Conservation (phyloP, 140 eudicot species). For the Senecio squalidus region DNA sequence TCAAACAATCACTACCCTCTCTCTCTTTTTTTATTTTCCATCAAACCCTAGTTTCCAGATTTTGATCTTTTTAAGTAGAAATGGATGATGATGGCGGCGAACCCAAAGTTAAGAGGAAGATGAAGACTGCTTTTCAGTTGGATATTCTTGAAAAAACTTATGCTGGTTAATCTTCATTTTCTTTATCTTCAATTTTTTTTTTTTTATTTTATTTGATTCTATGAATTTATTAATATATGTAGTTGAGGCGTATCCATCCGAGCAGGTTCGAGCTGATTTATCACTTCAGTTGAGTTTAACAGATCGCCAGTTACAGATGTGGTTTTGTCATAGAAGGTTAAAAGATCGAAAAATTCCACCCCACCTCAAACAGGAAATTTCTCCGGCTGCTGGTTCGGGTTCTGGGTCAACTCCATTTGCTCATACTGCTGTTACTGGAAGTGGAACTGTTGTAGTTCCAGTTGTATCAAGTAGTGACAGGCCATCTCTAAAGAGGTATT, state of each 20-base stretch:
- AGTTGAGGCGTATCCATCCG: slow-evolving; percentile 85
- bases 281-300: slow-evolving; percentile 67
- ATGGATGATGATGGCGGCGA: slow-evolving; percentile 39
- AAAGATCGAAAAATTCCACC: slow-evolving; percentile 69
- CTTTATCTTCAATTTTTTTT: not conserved
- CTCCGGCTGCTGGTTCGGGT: slow-evolving; percentile 53
- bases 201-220: not conserved
- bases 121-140: slow-evolving; percentile 93
- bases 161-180: slow-evolving; percentile 45
- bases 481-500: slow-evolving; percentile 59
- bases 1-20: slow-evolving; percentile 25
- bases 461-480: slow-evolving; percentile 41
- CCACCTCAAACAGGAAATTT: slow-evolving; percentile 36
- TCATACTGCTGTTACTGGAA: slow-evolving; percentile 24
- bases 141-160: slow-evolving; percentile 82
- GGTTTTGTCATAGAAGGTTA: slow-evolving; percentile 94
- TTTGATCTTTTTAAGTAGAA: slow-evolving; percentile 10
- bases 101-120: slow-evolving; percentile 67
- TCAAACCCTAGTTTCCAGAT: not conserved
- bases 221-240: slow-evolving; percentile 9
- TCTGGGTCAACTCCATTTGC: slow-evolving; percentile 52
- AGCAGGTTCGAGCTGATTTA: slow-evolving; percentile 64
- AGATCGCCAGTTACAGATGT: slow-evolving; percentile 96
- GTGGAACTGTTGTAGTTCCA: slow-evolving; percentile 24
- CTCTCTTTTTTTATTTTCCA: too few species aligned